Evolutionary conservation across 2,329 filamentous ascomycete species (phyloP).

Genomic region (Chrysosphaeria jannelii): DNA sequence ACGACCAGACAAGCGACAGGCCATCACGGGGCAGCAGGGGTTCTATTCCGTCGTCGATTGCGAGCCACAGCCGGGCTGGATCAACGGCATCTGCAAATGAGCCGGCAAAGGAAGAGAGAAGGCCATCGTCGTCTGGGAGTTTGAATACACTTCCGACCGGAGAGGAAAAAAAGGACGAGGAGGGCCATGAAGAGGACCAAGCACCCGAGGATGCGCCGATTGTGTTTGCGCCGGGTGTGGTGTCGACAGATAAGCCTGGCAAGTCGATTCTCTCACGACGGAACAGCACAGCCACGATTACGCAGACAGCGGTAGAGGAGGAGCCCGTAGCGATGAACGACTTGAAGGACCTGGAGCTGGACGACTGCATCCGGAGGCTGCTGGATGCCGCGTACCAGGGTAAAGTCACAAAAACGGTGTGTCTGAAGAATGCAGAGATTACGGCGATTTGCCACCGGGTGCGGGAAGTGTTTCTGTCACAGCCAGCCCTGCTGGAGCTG

Average conservation of each 20-base stretch:
- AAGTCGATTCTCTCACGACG: constrained; percentile 75
- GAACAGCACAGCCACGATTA: constrained; percentile 29
- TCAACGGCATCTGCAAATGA: too few species aligned
- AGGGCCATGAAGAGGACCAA: neutral
- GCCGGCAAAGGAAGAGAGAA: too few species aligned
- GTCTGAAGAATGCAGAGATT: constrained; percentile 92
- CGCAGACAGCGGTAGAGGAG: constrained; percentile 2
- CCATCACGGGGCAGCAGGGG: too few species aligned
- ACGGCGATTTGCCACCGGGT: constrained; percentile 73
- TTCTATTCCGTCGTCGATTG: too few species aligned
- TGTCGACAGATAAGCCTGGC: constrained; percentile 37
- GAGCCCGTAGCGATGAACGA: constrained; percentile 53
- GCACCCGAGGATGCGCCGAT: constrained; percentile 41
- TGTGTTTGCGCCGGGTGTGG: constrained; percentile 19
- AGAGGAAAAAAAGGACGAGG: neutral
- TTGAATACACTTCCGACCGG: too few species aligned
- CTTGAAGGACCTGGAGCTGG: constrained; percentile 74
- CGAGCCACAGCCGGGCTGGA: too few species aligned
- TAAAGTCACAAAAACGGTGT: constrained; percentile 93
- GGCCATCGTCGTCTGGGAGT: too few species aligned
- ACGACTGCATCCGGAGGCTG: constrained; percentile 88
- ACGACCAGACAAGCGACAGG: too few species aligned
- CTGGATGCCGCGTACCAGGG: constrained; percentile 85
- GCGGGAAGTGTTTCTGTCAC: constrained; percentile 65
- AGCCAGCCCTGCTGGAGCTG: constrained; percentile 74